Percentiles rank a stretch among this genome's conserved stretches.
phyloP scores from a whole-genome alignment of 2,329 filamentous ascomycete genomes.

The Plenodomus tracheiphilus region DNA sequence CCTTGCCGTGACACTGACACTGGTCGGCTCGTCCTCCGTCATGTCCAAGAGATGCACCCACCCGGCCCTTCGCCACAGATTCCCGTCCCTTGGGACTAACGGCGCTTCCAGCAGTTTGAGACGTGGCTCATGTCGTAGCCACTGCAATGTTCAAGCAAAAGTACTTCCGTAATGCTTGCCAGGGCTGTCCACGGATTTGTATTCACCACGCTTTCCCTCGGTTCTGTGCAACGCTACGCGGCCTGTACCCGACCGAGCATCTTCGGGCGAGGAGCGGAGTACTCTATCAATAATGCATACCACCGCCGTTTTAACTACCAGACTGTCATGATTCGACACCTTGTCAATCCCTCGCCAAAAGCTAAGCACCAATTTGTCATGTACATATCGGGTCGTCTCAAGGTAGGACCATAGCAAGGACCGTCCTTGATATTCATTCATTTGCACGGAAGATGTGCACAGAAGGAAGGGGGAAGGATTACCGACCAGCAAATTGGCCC shows the following conservation, averaged over 20 bases:
- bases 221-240: constrained; percentile 10
- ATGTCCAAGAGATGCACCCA: constrained; percentile 30
- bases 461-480: constrained; percentile 20
- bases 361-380: neutral
- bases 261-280: constrained; percentile 8
- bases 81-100: constrained; percentile 42
- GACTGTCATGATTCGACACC: constrained; percentile 6
- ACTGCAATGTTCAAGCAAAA: constrained; percentile 21
- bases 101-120: constrained; percentile 39
- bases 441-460: constrained; percentile 24
- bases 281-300: constrained; percentile 15
- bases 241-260: constrained; percentile 12
- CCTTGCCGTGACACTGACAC: constrained; percentile 1
- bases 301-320: constrained; percentile 11
- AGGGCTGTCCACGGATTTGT: neutral
- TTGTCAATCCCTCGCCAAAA: neutral
- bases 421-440: neutral
- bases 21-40: constrained; percentile 20
- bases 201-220: constrained; percentile 7
- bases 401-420: neutral
- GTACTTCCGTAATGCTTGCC: neutral
- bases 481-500: constrained; percentile 18
- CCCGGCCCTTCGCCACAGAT: constrained; percentile 29
- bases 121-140: constrained; percentile 40
- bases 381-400: neutral